Conservation (phyloP, 2,329 filamentous ascomycete species). For the Monosporascus sp. region DNA sequence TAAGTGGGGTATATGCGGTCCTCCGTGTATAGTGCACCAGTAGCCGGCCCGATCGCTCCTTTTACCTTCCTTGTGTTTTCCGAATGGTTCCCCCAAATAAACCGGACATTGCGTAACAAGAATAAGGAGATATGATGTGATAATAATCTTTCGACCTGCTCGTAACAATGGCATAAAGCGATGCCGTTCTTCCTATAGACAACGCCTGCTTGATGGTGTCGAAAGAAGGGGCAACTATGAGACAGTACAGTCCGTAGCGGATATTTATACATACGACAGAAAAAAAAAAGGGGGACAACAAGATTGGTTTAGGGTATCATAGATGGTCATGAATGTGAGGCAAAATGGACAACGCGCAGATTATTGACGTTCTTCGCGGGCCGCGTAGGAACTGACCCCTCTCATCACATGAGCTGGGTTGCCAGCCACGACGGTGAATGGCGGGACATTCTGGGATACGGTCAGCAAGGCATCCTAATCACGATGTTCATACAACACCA, state of each 20-base stretch:
- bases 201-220: not conserved
- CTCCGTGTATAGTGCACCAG: not conserved
- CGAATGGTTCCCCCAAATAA: not conserved
- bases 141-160: not conserved
- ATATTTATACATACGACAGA: not conserved
- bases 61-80: not conserved
- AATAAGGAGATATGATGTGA: not conserved
- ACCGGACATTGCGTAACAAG: not conserved
- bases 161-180: not conserved
- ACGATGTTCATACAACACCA: not conserved
- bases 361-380: slow-evolving; percentile 1
- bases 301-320: slow-evolving; percentile 3
- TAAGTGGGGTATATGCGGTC: not conserved
- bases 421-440: slow-evolving; percentile 63
- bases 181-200: not conserved
- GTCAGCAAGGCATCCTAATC: slow-evolving; percentile 12
- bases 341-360: slow-evolving; percentile 9
- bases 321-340: slow-evolving; percentile 8
- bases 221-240: not conserved
- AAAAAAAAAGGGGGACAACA: not conserved
- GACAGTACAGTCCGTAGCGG: not conserved
- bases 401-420: slow-evolving; percentile 60
- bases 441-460: slow-evolving; percentile 51
- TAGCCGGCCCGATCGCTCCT: not conserved
- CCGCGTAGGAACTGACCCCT: slow-evolving; percentile 23